phyloP scores from a whole-genome alignment of 2,329 filamentous ascomycete genomes.

The Colletotrichum paranaense region DNA sequence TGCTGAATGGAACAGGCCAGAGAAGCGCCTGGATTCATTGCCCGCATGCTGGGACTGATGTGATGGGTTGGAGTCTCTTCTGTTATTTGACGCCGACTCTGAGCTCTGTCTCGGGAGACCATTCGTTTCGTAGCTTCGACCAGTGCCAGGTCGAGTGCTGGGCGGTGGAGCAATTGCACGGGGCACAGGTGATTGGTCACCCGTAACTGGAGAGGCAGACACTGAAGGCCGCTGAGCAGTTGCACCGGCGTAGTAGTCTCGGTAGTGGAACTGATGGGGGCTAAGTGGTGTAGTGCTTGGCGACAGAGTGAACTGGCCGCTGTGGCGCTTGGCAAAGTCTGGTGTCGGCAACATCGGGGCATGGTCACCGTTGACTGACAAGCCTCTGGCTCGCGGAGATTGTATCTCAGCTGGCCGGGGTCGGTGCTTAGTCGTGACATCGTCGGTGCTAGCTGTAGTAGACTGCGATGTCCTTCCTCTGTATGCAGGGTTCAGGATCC shows the following conservation, averaged over 20 bases:
- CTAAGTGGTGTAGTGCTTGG: constrained; percentile 62
- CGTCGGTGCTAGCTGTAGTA: constrained; percentile 67
- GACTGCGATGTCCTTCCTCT: constrained; percentile 68
- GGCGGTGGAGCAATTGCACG: constrained; percentile 44
- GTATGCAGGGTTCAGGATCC: constrained; percentile 81
- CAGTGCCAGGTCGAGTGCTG: constrained; percentile 66
- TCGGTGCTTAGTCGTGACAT: constrained; percentile 59
- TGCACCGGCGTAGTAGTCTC: constrained; percentile 61
- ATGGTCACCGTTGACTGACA: constrained; percentile 72
- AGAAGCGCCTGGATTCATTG: constrained; percentile 68
- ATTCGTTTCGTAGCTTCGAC: constrained; percentile 68
- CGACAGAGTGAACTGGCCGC: constrained; percentile 73
- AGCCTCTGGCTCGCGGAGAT: constrained; percentile 65
- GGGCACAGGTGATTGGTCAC: constrained; percentile 62
- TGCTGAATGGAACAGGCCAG: constrained; percentile 87
- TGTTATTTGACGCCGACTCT: constrained; percentile 58
- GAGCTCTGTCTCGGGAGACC: constrained; percentile 62
- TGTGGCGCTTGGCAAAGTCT: constrained; percentile 74
- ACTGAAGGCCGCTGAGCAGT: constrained; percentile 46
- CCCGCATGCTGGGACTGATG: constrained; percentile 61
- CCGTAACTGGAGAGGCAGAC: constrained; percentile 62
- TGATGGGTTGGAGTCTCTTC: constrained; percentile 67
- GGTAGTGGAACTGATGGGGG: constrained; percentile 67
- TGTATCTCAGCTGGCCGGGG: constrained; percentile 59
- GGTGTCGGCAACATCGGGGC: constrained; percentile 73